Evolutionary conservation across 2,329 filamentous ascomycete species (phyloP), one percentile per base, ranked within the genome.

Genomic region (Ophiostoma piceae): DNA sequence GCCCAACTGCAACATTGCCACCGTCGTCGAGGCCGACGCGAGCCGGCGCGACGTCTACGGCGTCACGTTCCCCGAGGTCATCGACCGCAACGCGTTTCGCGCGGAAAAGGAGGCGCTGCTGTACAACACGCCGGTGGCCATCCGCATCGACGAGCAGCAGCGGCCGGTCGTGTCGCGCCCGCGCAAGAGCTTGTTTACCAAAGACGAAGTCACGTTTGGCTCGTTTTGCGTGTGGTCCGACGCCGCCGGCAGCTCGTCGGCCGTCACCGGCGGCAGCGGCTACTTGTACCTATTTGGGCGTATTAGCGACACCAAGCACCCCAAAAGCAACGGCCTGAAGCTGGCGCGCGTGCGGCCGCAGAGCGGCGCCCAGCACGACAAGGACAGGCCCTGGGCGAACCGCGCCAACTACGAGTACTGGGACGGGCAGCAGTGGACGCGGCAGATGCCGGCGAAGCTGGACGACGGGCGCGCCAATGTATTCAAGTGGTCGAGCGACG

Each of bases 211-310:
- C 7, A 66, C 71, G 68, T 74, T 70, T 29, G 73, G 73, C 3
- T 73, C 73, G 5, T 74, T 74, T 67, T 69, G 67, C 43, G 32
- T 69, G 16, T 64, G 64, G 43, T 22, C 69, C 32, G 67, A 60
- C 47, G 29, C 54, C 26, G 65, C 8, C 37, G 65, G 22, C 65
- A 47, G 43, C n/a, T 60, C 22, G 64, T 66, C 60, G 41, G 60
- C 11, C 9, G 16, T 26, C 47, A 66, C 65, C 57, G 57, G 26
- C 14, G 60, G 60, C 29, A 67, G 70, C 39, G 68, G 68, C 3
- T 73, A 69, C 41, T 69, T 74, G 35, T 74, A 74, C 65, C 67
- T 73, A 19, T 74, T 74, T 73, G 73, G 67, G 11, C 71, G 73
- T 37, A 67, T 74, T n/a, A 68, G 68, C 29, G 71, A 72, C 43